Conservation (phyloP, 768 basidiomycete genomes). For the Lactarius tabidus region DNA sequence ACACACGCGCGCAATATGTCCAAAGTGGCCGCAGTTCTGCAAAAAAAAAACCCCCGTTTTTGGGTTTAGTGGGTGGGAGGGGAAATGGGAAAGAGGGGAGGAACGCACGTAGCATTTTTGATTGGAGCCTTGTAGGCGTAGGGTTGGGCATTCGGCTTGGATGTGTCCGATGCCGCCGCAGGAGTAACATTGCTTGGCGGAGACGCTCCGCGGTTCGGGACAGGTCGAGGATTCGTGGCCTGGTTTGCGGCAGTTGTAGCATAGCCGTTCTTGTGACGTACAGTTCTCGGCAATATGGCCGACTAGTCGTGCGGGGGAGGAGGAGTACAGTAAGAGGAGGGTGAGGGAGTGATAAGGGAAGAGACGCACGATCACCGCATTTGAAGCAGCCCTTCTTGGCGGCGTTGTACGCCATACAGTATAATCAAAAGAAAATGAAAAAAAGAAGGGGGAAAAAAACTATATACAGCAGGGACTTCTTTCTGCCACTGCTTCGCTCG, state of each 20-base stretch:
- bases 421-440: no score
- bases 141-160: conserved; percentile 80
- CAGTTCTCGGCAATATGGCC: conserved; percentile 94
- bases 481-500: conserved; percentile 4
- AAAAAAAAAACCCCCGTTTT: not conserved
- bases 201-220: conserved; percentile 74
- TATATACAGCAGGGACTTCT: conserved; percentile 21
- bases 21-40: conserved; percentile 77
- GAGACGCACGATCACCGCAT: conserved; percentile 80
- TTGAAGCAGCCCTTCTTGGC: conserved; percentile 90
- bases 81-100: no score
- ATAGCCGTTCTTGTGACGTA: conserved; percentile 81
- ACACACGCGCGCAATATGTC: conserved; percentile 78
- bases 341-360: conserved; percentile 3
- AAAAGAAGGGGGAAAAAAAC: conserved; percentile 20
- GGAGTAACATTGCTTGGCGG: conserved; percentile 88
- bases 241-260: conserved; percentile 94
- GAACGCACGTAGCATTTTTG: conserved; percentile 80
- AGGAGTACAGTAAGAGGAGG: conserved; percentile 5
- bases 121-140: conserved; percentile 62
- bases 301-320: conserved; percentile 44
- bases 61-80: no score
- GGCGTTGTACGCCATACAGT: conserved; percentile 80
- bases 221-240: conserved; percentile 90
- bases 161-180: conserved; percentile 92